Evolutionary conservation across 1,284 basidiomycete species (phyloP).

Genomic region (Sphagnurus paluster): DNA sequence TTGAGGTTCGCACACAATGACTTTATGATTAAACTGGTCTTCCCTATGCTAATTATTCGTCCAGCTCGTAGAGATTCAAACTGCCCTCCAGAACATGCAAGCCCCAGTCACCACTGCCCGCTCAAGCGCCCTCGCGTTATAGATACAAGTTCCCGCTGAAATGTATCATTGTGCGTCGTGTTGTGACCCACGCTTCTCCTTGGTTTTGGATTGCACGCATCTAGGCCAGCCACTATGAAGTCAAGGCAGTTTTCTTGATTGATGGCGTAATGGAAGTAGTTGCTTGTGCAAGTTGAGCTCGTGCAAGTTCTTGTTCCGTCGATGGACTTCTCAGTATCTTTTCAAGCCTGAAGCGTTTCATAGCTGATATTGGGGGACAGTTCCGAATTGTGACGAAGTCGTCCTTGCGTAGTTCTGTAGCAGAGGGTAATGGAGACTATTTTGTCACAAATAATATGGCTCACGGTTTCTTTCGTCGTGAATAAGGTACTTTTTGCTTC

Average conservation of each 20-base stretch:
- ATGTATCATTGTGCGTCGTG: background rate
- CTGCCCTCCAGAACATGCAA: constrained; percentile 49
- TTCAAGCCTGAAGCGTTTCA: constrained; percentile 73
- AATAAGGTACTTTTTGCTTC: constrained; percentile 73
- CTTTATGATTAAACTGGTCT: constrained; percentile 3
- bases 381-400: constrained; percentile 77
- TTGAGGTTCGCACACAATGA: constrained; percentile 64
- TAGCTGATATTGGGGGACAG: constrained; percentile 74
- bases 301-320: constrained; percentile 49
- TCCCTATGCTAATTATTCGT: constrained; percentile 11
- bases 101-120: constrained; percentile 19
- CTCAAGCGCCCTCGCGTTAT: constrained; percentile 15
- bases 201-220: background rate
- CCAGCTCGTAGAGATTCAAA: constrained; percentile 67
- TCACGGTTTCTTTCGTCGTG: constrained; percentile 71
- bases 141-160: background rate
- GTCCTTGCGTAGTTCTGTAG: constrained; percentile 58
- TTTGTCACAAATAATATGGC: constrained; percentile 18
- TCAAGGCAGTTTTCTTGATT: constrained; percentile 7
- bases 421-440: constrained; percentile 3
- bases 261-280: constrained; percentile 9
- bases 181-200: background rate
- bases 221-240: background rate
- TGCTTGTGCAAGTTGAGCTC: constrained; percentile 23
- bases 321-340: constrained; percentile 66